phyloP scores from a whole-genome alignment of 1,284 basidiomycete species.

The Lentinula novae-zelandiae region DNA sequence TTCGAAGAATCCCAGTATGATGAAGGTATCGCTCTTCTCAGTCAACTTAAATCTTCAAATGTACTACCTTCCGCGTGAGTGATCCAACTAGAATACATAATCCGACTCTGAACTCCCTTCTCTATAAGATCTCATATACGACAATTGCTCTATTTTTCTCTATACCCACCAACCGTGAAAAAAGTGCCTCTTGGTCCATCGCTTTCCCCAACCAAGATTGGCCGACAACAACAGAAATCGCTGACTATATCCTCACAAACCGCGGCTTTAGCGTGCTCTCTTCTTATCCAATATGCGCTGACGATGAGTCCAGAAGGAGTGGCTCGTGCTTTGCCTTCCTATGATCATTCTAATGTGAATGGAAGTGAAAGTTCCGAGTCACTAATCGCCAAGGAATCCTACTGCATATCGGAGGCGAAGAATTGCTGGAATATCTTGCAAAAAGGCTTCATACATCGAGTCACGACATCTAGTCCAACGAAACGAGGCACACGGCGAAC shows the following conservation, averaged over 20 bases:
- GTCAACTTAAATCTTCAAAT: conserved; percentile 52
- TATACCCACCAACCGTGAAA: conserved; percentile 46
- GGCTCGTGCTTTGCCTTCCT: conserved; percentile 52
- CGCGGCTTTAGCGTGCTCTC: conserved; percentile 46
- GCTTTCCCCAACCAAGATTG: conserved; percentile 41
- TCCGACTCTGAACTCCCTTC: conserved; percentile 5
- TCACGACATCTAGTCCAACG: conserved; percentile 22
- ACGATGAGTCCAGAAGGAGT: conserved; percentile 56
- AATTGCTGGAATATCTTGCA: conserved; percentile 60
- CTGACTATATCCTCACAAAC: conserved; percentile 39
- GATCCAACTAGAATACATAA: conserved; percentile 12
- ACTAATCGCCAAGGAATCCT: conserved; percentile 48
- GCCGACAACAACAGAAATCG: conserved; percentile 33
- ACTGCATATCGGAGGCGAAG: conserved; percentile 47
- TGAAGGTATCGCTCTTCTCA: conserved; percentile 54
- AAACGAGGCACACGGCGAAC: conserved; percentile 28
- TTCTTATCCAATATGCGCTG: conserved; percentile 51
- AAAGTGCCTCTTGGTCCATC: conserved; percentile 30
- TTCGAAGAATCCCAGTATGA: conserved; percentile 74
- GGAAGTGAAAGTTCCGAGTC: conserved; percentile 49
- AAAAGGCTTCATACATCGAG: conserved; percentile 41
- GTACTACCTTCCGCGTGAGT: conserved; percentile 54
- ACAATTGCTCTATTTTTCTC: conserved; percentile 63
- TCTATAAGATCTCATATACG: conserved; percentile 53
- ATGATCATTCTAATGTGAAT: conserved; percentile 23